Base-by-base conservation (phyloP, 2,329 filamentous ascomycete species). In the Cladophialophora immunda region DNA sequence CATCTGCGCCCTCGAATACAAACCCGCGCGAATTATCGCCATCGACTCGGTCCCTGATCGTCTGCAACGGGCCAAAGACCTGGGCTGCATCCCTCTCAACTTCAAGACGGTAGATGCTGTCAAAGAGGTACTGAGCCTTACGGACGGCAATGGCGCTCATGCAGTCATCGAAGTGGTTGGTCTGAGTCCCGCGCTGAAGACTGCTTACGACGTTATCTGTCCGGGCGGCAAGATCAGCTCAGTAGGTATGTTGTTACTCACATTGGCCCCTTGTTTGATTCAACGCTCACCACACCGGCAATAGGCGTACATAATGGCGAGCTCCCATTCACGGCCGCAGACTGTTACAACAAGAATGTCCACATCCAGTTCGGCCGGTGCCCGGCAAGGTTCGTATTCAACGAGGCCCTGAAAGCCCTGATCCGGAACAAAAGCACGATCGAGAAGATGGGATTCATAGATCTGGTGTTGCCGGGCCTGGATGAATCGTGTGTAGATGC, bases 81-180 rank as follows among this genome's bases (percentile, higher is more conserved):
- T 68, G 22, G 66, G 66, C 5, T 64, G 60, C 29, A 62, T 60
- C 15, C 62, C 66, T 0, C 29, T 64, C 38, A 68, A 68, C 38
- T 68, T 68, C 57, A 59, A 68, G 45, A 50, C 53, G 30, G 15
- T 50, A 4, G 47, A 65, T 34, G 56, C 22, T 2, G 63, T 55
- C n/a, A 81, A 85, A 32, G 90, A 91, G 74, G 84, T 97, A 45
- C 81, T 89, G 75, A 89, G 91, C 71, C 85, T 89, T 54, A 94
- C 92, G 0, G 84, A 90, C 17, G 92, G 92, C 7, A 85, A 93
- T 30, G 93, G 94, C 6, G 93, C 93, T 15, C 93, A 97, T 79
- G 88, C 92, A n/a, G 89, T 95, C 2, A 88, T 97, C 71, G 91
- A 93, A 78, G 90, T 92, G 7, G 91, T 93, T 29, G 91, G 91